Conservation (phyloP, 2,329 filamentous ascomycete species). For the Clonostachys sp. region DNA sequence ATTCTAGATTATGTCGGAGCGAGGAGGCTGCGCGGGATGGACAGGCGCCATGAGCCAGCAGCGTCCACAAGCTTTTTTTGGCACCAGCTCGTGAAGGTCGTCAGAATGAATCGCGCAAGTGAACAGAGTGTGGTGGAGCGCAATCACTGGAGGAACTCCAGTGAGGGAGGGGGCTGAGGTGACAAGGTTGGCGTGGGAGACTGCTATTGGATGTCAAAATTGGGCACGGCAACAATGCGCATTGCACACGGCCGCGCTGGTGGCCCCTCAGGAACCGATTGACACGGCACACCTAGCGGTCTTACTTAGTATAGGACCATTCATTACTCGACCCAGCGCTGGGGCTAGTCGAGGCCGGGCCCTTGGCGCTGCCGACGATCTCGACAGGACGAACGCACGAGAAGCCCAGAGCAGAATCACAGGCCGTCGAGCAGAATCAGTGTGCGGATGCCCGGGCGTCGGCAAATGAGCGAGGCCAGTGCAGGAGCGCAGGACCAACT, state of each 20-base stretch:
- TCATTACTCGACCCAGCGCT: no score
- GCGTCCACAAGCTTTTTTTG: neutral
- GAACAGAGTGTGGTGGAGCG: neutral
- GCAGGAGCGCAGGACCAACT: no score
- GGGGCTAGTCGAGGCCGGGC: no score
- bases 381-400: no score
- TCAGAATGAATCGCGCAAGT: neutral
- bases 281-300: no score
- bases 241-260: neutral
- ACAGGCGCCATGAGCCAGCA: neutral
- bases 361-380: no score
- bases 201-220: conserved; percentile 19
- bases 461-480: no score
- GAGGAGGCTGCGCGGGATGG: neutral
- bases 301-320: no score
- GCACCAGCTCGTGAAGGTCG: neutral
- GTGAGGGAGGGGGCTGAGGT: conserved; percentile 5
- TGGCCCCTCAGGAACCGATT: no score
- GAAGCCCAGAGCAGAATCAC: no score
- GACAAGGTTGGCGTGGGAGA: conserved; percentile 18
- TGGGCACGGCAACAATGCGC: conserved; percentile 3
- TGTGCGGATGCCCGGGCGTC: no score
- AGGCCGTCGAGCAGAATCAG: no score
- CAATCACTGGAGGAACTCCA: neutral
- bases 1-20: neutral